Percentiles rank a stretch among this genome's conserved stretches.
Evolutionary conservation across 371 early-diverging fungal genomes (phyloP).

Genomic region (Mucor mucedo): DNA sequence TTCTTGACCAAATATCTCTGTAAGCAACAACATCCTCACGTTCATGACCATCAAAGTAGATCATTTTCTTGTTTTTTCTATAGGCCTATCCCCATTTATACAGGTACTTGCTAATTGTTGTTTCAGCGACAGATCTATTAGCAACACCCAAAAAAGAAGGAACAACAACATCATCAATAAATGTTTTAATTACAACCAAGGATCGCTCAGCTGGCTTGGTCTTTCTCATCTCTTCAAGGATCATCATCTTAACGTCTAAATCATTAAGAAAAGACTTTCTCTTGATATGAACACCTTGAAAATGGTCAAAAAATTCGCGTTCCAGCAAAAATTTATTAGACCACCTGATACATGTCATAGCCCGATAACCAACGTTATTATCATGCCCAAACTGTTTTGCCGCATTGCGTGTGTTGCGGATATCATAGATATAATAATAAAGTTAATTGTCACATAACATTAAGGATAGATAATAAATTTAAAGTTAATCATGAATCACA

Average conservation of each 20-base stretch:
- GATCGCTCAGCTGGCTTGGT: slow-evolving; percentile 7
- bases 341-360: slow-evolving; percentile 2
- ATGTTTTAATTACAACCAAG: background rate
- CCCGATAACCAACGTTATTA: background rate
- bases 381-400: background rate
- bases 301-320: background rate
- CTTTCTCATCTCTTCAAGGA: background rate
- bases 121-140: background rate
- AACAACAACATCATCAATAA: background rate
- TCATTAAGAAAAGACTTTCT: slow-evolving; percentile 11
- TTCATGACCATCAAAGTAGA: slow-evolving; percentile 14
- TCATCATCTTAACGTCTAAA: slow-evolving; percentile 4
- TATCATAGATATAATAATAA: no score
- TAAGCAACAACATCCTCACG: slow-evolving; percentile 9
- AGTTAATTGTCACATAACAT: no score
- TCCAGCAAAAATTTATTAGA: background rate
- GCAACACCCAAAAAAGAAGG: background rate
- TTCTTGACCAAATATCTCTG: background rate
- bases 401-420: no score
- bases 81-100: slow-evolving; percentile 10
- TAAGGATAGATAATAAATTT: no score
- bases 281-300: slow-evolving; percentile 12
- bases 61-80: background rate
- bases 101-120: slow-evolving; percentile 1
- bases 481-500: no score